These are phyloP conservation scores for Butyriboletus appendiculatus DNA, from an alignment of 1,284 basidiomycete genomes.

Conservation along the genomic window DNA sequence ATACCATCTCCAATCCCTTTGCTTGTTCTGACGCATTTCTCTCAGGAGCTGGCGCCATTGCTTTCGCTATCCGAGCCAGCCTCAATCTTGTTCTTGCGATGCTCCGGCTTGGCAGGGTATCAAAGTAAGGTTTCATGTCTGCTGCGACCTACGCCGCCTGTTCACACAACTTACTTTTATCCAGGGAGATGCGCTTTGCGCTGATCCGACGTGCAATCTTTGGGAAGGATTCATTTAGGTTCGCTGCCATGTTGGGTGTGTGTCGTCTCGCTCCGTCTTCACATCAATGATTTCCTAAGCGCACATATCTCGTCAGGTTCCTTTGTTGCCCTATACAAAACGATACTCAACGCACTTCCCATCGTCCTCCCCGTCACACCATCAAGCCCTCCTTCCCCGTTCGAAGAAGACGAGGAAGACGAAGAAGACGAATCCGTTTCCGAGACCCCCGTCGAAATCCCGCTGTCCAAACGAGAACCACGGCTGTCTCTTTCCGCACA, in stretches of 20 bases:
- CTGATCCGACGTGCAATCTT: slow-evolving; percentile 78
- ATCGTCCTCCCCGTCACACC: slow-evolving; percentile 60
- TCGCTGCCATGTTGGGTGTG: slow-evolving; percentile 84
- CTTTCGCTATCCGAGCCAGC: slow-evolving; percentile 77
- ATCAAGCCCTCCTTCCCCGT: slow-evolving; percentile 40
- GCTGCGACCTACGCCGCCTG: not conserved
- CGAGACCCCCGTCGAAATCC: slow-evolving; percentile 31
- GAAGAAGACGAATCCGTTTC: slow-evolving; percentile 26
- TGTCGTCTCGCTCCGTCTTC: slow-evolving; percentile 17
- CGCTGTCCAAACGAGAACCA: slow-evolving; percentile 39
- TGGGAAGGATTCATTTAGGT: slow-evolving; percentile 77
- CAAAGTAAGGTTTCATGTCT: slow-evolving; percentile 47
- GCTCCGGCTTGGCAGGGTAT: slow-evolving; percentile 64
- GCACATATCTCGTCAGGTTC: slow-evolving; percentile 48
- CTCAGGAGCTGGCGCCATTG: slow-evolving; percentile 76
- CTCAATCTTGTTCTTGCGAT: slow-evolving; percentile 79
- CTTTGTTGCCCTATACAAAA: slow-evolving; percentile 82
- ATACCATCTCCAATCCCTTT: slow-evolving; percentile 34
- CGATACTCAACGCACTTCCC: slow-evolving; percentile 81
- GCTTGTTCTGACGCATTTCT: not conserved
- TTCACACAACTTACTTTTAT: slow-evolving; percentile 3
- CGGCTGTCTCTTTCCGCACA: slow-evolving; percentile 62
- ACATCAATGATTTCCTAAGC: not conserved
- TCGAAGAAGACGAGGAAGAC: slow-evolving; percentile 39
- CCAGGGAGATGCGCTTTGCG: slow-evolving; percentile 51